Percentiles rank a stretch among this genome's conserved stretches.
These are phyloP conservation scores for Tilletia indica DNA, from an alignment of 1,284 basidiomycete species.

Conservation along the genomic window DNA sequence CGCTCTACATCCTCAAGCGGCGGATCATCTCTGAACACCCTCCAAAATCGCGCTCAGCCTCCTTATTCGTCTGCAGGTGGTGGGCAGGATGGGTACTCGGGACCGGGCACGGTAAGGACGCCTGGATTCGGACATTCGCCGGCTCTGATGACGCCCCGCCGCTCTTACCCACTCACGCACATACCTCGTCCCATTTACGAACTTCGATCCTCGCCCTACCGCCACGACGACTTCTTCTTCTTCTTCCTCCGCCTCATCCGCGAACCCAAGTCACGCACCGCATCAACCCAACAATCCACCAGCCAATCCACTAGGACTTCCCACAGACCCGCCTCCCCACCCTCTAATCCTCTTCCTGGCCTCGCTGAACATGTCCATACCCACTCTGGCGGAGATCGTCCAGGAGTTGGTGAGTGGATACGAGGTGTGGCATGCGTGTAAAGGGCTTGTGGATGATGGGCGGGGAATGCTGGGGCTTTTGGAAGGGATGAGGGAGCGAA, in stretches of 20 bases:
- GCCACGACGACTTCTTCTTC: not conserved
- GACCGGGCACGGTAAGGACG: too few relatives aligned
- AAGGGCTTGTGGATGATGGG: conserved; percentile 12
- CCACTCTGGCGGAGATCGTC: conserved; percentile 76
- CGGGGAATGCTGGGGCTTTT: not conserved
- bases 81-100: not conserved
- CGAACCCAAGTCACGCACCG: too few relatives aligned
- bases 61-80: not conserved
- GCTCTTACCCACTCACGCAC: conserved; percentile 35
- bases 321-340: conserved; percentile 55
- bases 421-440: conserved; percentile 69
- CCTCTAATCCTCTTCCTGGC: conserved; percentile 75
- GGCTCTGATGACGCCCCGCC: not conserved
- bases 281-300: too few relatives aligned
- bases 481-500: not conserved
- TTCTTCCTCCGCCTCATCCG: too few relatives aligned
- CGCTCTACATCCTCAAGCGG: too few relatives aligned
- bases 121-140: not conserved
- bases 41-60: too few relatives aligned
- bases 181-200: conserved; percentile 22
- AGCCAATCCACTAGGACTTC: not conserved
- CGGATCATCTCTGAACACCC: too few relatives aligned
- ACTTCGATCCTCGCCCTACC: not conserved
- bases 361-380: conserved; percentile 77
- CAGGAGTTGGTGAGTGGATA: conserved; percentile 90